A percentile compares a stretch with the other conserved stretches of the same genome.
Conservation (phyloP, 164 flowering plant genomes). For the Taxillus chinensis region DNA sequence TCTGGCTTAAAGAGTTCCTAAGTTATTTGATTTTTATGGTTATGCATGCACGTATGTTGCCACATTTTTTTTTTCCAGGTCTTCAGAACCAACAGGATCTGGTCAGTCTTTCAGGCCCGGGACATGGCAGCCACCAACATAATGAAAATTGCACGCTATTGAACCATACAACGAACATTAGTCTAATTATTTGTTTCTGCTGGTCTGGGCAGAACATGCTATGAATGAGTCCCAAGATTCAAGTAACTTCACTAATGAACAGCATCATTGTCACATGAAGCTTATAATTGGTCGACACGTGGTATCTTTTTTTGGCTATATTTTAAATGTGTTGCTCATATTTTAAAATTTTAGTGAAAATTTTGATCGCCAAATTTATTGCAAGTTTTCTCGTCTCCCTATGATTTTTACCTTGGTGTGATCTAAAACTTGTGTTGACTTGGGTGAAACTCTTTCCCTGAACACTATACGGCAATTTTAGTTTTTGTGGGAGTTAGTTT, state of each 20-base stretch:
- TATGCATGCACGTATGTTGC: not conserved
- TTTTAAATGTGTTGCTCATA: no score
- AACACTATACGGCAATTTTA: no score
- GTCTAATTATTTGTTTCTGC: not conserved
- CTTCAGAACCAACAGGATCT: constrained; percentile 76
- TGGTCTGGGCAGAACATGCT: no score
- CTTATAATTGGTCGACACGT: not conserved
- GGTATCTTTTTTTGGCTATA: no score
- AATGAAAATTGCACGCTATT: constrained; percentile 12
- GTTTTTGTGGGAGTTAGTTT: no score
- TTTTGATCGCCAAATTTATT: no score
- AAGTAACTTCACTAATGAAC: not conserved
- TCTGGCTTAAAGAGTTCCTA: not conserved
- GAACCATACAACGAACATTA: not conserved
- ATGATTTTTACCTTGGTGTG: no score
- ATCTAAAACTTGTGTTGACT: no score
- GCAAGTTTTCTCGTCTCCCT: no score
- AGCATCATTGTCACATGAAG: not conserved
- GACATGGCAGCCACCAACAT: constrained; percentile 78
- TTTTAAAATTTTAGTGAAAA: no score
- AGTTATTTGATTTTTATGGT: not conserved
- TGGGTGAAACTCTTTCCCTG: no score
- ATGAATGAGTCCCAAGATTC: not conserved
- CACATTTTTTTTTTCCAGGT: constrained; percentile 33
- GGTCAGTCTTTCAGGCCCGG: constrained; percentile 71